Conservation (phyloP, 2,329 filamentous ascomycete species). For the Teratosphaeria nubilosa region DNA sequence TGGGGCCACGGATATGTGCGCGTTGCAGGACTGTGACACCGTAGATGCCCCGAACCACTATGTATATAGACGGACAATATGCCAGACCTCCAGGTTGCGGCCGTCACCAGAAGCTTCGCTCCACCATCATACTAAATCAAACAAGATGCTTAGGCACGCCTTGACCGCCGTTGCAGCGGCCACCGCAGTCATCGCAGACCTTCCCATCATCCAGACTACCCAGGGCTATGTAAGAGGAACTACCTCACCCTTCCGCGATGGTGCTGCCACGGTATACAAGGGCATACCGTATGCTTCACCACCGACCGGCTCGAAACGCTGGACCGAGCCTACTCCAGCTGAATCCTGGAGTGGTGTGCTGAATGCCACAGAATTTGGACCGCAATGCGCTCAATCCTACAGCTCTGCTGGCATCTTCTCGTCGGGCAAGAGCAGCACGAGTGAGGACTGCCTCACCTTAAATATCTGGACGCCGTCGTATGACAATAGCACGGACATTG, state of each 20-base stretch:
- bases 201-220: not conserved
- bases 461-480: constrained; percentile 33
- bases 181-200: not conserved
- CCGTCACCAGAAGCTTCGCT: not conserved
- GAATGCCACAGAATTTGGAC: not conserved
- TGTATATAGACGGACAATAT: too few relatives aligned
- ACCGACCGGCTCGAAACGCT: not conserved
- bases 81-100: too few relatives aligned
- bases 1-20: too few relatives aligned
- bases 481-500: constrained; percentile 1
- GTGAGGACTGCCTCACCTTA: constrained; percentile 28
- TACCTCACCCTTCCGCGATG: not conserved
- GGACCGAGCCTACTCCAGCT: not conserved
- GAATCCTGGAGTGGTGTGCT: not conserved
- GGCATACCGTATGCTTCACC: not conserved
- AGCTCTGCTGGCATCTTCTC: not conserved
- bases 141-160: not conserved
- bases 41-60: too few relatives aligned
- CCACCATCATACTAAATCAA: not conserved
- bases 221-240: not conserved
- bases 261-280: not conserved
- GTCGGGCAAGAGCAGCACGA: not conserved
- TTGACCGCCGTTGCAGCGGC: not conserved
- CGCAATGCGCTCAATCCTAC: not conserved
- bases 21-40: too few relatives aligned